Conservation (phyloP, 2,329 filamentous ascomycete genomes). For the Macrophomina pseudophaseolina region DNA sequence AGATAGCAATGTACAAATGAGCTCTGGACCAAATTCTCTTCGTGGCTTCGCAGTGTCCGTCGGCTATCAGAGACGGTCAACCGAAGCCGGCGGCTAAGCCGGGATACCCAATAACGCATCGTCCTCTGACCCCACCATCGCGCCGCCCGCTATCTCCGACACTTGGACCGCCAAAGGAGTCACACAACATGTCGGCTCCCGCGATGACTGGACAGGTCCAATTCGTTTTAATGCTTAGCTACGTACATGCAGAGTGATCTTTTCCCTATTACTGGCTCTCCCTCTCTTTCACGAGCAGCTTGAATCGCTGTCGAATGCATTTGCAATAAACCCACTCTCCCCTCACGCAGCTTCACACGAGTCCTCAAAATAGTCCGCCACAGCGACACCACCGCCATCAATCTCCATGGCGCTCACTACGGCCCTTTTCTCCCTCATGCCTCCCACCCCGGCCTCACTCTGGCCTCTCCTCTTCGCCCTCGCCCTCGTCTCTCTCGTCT, state of each 20-base stretch:
- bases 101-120: slow-evolving; percentile 15
- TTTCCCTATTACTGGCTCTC: neutral
- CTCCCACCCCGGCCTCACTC: slow-evolving; percentile 28
- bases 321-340: neutral
- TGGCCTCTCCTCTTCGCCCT: neutral
- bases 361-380: slow-evolving; percentile 9
- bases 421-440: slow-evolving; percentile 34
- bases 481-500: neutral
- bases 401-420: slow-evolving; percentile 23
- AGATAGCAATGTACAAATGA: neutral
- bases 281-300: neutral
- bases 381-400: neutral
- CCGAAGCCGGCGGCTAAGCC: neutral
- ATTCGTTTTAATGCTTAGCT: slow-evolving; percentile 6
- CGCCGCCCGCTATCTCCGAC: slow-evolving; percentile 21
- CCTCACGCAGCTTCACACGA: slow-evolving; percentile 13
- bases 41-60: neutral
- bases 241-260: neutral
- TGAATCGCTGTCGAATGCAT: neutral
- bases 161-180: neutral
- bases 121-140: slow-evolving; percentile 8
- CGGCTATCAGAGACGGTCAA: neutral
- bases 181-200: neutral
- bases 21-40: neutral
- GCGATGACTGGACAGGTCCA: neutral